These are phyloP conservation scores for Mycena vulgaris DNA, from an alignment of 768 basidiomycete genomes.

Conservation along the genomic window DNA sequence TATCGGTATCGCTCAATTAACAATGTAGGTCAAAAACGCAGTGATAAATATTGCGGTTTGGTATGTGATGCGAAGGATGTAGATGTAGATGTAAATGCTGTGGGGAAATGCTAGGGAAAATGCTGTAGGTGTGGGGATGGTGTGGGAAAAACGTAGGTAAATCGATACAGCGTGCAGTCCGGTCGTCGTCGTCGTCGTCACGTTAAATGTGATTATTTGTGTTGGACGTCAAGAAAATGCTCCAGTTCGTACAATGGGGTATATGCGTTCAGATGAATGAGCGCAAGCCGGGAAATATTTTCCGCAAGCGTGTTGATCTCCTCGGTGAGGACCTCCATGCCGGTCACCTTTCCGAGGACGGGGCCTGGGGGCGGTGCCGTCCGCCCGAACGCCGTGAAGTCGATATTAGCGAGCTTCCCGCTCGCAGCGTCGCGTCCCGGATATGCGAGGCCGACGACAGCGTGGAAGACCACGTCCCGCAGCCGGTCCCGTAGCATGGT, in stretches of 20 bases:
- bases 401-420: constrained; percentile 46
- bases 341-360: constrained; percentile 58
- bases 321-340: constrained; percentile 80
- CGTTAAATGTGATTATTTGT: constrained; percentile 26
- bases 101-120: constrained; percentile 11
- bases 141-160: constrained; percentile 2
- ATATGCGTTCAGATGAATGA: constrained; percentile 84
- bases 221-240: constrained; percentile 60
- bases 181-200: too few relatives aligned
- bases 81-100: constrained; percentile 4
- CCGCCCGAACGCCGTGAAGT: constrained; percentile 41
- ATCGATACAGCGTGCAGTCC: constrained; percentile 7
- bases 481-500: constrained; percentile 74
- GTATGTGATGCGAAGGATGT: constrained; percentile 7
- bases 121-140: constrained; percentile 9
- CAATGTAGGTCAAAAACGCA: constrained; percentile 7
- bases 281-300: constrained; percentile 79
- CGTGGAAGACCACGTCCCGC: constrained; percentile 73
- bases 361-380: constrained; percentile 36
- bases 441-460: constrained; percentile 68
- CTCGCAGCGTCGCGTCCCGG: constrained; percentile 59
- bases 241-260: constrained; percentile 83
- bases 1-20: background rate
- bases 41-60: constrained; percentile 25
- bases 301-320: constrained; percentile 77